Base-by-base conservation (phyloP, 2,329 filamentous ascomycete genomes). In the Monilinia vaccinii-corymbosi region DNA sequence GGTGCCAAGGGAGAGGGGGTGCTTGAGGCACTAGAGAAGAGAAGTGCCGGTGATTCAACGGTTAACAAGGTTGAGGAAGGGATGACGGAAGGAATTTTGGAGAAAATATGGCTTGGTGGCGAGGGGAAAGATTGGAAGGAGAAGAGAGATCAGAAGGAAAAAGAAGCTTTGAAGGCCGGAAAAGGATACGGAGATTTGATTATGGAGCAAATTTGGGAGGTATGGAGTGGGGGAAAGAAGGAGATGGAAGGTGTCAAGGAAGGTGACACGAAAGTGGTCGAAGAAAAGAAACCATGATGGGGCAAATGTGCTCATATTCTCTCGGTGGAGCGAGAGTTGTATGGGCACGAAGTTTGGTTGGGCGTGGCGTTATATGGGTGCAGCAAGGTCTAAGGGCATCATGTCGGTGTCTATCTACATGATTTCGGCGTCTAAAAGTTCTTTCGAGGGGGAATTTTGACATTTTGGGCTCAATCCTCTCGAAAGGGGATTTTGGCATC, bases 51-150 rank as follows among this genome's bases (percentile, higher is more conserved):
- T 21, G 36, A n/a, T 21, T 10, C 42, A 36, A 50, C 49, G 53
- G 52, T 58, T 60, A 60, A 63, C 34, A 48, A 48, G 2, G 61
- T 42, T 21, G 36, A 60, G 40, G 65, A 65, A 32, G 52, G 53
- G 31, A 40, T 28, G 25, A 50, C 60, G 46, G 67, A 63, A 61
- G 68, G 73, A 0, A 16, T 75, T 5, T 44, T 82, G 58, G 73
- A 78, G 63, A 75, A 75, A 64, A 70, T 84, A 18, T 85, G 82
- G 83, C 80, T 83, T 77, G 83, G 82, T 38, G 76, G 75, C 42
- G 81, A 83, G 69, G 71, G 71, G n/a, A 60, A 74, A 59, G 70
- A 71, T 61, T 71, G 69, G 63, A 67, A 71, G 53, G 68, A 69
- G 61, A 69, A 71, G 64, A 69, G 69, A 61, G 64, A 69, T 45